Conservation (phyloP, 192 early-diverging fungal species). For the Radiomyces spectabilis region DNA sequence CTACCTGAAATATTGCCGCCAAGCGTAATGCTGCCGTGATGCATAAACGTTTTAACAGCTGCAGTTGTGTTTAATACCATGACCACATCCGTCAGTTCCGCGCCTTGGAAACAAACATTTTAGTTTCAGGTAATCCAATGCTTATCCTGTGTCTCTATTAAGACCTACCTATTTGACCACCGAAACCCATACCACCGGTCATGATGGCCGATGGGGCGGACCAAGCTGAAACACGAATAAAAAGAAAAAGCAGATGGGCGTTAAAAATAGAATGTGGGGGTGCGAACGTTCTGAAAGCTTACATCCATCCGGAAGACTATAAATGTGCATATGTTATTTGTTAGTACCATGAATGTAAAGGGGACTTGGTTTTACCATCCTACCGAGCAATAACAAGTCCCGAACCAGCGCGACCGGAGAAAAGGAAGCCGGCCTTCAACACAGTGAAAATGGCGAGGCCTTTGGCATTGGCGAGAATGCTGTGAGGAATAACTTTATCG, state of each 20-base stretch:
- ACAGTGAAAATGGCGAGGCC: conserved; percentile 93
- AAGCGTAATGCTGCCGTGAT: conserved; percentile 79
- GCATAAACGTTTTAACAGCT: conserved; percentile 84
- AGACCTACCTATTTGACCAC: conserved; percentile 55
- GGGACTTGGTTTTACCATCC: too few relatives aligned
- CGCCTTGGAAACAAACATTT: conserved; percentile 37
- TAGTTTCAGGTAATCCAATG: background rate
- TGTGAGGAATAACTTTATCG: conserved; percentile 61
- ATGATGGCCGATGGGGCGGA: conserved; percentile 77
- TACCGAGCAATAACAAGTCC: conserved; percentile 84
- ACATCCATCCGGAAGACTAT: conserved; percentile 62
- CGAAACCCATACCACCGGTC: conserved; percentile 74
- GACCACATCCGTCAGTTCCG: conserved; percentile 86
- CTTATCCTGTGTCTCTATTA: background rate
- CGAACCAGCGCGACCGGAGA: conserved; percentile 82
- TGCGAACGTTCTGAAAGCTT: too few relatives aligned
- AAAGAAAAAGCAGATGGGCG: background rate
- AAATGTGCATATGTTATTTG: background rate
- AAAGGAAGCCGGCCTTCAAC: conserved; percentile 90
- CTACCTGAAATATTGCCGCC: conserved; percentile 71
- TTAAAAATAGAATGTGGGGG: background rate
- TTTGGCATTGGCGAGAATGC: conserved; percentile 66
- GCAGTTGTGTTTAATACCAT: conserved; percentile 80
- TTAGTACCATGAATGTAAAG: too few relatives aligned
- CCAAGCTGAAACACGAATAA: conserved; percentile 40